These are phyloP conservation scores for Thermomucor indicae-seudaticae DNA, from an alignment of 371 early-diverging fungal genomes.

Conservation along the genomic window DNA sequence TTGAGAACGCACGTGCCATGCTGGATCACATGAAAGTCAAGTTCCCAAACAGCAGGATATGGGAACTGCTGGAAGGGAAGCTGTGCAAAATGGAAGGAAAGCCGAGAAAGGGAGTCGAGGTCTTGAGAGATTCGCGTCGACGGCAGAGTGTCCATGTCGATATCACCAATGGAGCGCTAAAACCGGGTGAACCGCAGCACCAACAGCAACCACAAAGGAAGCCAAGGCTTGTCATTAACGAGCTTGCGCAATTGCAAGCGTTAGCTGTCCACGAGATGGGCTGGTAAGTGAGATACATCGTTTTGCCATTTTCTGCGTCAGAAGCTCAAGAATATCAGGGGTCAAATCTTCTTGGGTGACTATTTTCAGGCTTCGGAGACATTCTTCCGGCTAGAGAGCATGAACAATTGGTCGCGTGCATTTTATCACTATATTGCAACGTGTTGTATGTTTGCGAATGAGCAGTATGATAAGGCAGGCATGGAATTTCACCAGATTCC, in stretches of 20 bases:
- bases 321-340: constrained; percentile 19
- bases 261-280: constrained; percentile 48
- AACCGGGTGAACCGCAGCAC: background rate
- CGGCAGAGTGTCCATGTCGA: constrained; percentile 11
- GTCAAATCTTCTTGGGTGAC: constrained; percentile 46
- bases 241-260: constrained; percentile 36
- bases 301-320: background rate
- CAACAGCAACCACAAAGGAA: constrained; percentile 5
- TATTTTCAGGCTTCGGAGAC: constrained; percentile 49
- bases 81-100: constrained; percentile 45
- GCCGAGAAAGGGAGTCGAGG: constrained; percentile 35
- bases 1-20: constrained; percentile 26
- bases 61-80: constrained; percentile 45
- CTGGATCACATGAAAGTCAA: constrained; percentile 33
- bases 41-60: constrained; percentile 36
- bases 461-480: constrained; percentile 45
- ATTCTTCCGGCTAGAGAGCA: constrained; percentile 41
- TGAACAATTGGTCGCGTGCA: constrained; percentile 50
- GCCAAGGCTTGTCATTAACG: constrained; percentile 12
- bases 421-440: constrained; percentile 53
- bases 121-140: constrained; percentile 36
- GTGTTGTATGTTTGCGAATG: constrained; percentile 49
- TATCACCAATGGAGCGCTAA: background rate
- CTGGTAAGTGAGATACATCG: constrained; percentile 22
- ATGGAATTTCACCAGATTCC: constrained; percentile 42